Percentiles rank a stretch among this genome's conserved stretches.
Evolutionary conservation across 1,284 basidiomycete species (phyloP).

Genomic region (Sporisorium scitamineum): DNA sequence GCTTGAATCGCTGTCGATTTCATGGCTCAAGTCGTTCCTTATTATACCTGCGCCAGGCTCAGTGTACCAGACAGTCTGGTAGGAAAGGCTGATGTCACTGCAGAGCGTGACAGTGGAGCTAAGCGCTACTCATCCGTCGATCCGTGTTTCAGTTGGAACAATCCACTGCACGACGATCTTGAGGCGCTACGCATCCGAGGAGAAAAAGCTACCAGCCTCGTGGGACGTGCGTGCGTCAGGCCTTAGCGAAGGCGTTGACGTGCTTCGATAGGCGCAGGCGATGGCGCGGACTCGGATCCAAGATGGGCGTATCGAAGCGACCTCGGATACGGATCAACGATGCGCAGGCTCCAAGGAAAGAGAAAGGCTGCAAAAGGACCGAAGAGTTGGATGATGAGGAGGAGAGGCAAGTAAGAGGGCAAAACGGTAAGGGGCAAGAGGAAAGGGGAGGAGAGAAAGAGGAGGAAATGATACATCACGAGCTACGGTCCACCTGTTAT

Average conservation of each 20-base stretch:
- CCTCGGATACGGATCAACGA: constrained; percentile 12
- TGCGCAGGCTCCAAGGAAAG: too few relatives aligned
- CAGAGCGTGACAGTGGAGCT: neutral
- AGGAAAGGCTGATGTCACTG: neutral
- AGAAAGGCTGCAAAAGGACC: neutral
- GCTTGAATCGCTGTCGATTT: neutral
- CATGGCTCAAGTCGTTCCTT: neutral
- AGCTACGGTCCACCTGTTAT: constrained; percentile 4
- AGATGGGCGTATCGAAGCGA: constrained; percentile 19
- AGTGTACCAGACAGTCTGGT: neutral
- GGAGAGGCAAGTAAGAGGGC: neutral
- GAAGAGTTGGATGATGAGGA: constrained; percentile 1
- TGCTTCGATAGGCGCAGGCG: constrained; percentile 6
- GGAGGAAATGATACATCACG: constrained; percentile 26
- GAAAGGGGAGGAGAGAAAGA: neutral
- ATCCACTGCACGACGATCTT: neutral
- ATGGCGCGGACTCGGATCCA: constrained; percentile 23
- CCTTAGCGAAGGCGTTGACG: constrained; percentile 17
- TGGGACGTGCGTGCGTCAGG: neutral
- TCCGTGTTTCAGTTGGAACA: constrained; percentile 2
- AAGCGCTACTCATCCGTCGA: neutral
- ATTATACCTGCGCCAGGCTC: neutral
- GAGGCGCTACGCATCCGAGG: neutral
- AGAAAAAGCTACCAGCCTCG: neutral
- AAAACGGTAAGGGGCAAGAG: neutral